Evolutionary conservation across 1,139 yeast species (phyloP).

Genomic region (Yamadazyma oceani): DNA sequence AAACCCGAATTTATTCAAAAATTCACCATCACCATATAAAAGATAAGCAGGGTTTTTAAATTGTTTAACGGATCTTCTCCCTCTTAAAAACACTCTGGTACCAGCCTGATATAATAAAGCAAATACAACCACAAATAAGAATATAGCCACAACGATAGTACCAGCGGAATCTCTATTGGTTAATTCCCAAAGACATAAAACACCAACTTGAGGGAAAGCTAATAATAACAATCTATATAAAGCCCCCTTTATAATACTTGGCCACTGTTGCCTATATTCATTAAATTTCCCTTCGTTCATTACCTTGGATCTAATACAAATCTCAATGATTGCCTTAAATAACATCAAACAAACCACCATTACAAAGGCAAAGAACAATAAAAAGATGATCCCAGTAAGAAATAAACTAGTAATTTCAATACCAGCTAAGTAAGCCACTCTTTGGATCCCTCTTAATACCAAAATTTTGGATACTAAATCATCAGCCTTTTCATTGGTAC

Average conservation of each 20-base stretch:
- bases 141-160: slow-evolving; percentile 72
- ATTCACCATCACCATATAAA: slow-evolving; percentile 77
- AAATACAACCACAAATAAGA: slow-evolving; percentile 56
- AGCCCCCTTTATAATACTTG: slow-evolving; percentile 79
- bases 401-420: slow-evolving; percentile 86
- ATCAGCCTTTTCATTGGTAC: slow-evolving; percentile 68
- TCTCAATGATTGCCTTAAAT: slow-evolving; percentile 75
- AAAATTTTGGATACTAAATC: slow-evolving; percentile 62
- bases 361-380: slow-evolving; percentile 75
- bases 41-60: slow-evolving; percentile 93
- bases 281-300: slow-evolving; percentile 66
- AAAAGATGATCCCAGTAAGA: slow-evolving; percentile 82
- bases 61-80: slow-evolving; percentile 65
- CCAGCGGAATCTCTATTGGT: slow-evolving; percentile 84
- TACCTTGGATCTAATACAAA: slow-evolving; percentile 58
- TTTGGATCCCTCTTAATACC: slow-evolving; percentile 85
- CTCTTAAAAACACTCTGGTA: slow-evolving; percentile 65
- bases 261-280: slow-evolving; percentile 82
- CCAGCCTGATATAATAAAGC: slow-evolving; percentile 74
- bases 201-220: slow-evolving; percentile 82
- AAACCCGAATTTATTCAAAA: slow-evolving; percentile 88
- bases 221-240: slow-evolving; percentile 77
- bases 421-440: slow-evolving; percentile 81
- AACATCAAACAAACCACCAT: slow-evolving; percentile 63
- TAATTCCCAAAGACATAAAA: slow-evolving; percentile 87